These are phyloP conservation scores for Irineochytrium annulatum DNA, from an alignment of 192 early-diverging fungal species.

Conservation along the genomic window DNA sequence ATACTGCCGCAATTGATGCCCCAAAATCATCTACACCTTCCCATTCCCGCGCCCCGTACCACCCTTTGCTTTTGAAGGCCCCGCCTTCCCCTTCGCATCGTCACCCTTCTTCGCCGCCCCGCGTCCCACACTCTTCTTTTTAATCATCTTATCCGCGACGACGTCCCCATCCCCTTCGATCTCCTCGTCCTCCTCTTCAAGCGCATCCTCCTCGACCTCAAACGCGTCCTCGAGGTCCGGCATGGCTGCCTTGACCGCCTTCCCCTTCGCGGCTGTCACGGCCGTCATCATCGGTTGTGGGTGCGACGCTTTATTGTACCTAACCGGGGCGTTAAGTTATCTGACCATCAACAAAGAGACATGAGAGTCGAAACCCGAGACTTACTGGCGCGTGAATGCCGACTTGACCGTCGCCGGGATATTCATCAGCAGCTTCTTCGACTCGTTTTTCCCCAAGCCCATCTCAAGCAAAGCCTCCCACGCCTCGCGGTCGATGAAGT, in stretches of 20 bases:
- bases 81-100: neutral
- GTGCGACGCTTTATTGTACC: constrained; percentile 63
- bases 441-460: constrained; percentile 52
- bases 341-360: neutral
- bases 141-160: constrained; percentile 41
- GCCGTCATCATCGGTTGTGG: constrained; percentile 56
- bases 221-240: constrained; percentile 61
- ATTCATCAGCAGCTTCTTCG: constrained; percentile 42
- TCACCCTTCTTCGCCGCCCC: neutral
- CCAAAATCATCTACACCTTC: too few relatives aligned
- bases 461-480: constrained; percentile 84
- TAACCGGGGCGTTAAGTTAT: constrained; percentile 10
- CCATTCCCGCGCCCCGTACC: neutral
- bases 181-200: constrained; percentile 43
- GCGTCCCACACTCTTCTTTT: too few relatives aligned
- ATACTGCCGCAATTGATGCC: too few relatives aligned
- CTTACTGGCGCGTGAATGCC: constrained; percentile 63
- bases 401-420: constrained; percentile 67
- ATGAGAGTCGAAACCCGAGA: neutral
- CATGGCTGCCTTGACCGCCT: constrained; percentile 9
- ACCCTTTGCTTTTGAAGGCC: neutral
- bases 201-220: constrained; percentile 50
- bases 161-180: constrained; percentile 47
- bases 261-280: constrained; percentile 25
- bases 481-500: constrained; percentile 85